These are phyloP conservation scores for Aspergillus sp. DNA, from an alignment of 2,329 filamentous ascomycete species.

Conservation along the genomic window DNA sequence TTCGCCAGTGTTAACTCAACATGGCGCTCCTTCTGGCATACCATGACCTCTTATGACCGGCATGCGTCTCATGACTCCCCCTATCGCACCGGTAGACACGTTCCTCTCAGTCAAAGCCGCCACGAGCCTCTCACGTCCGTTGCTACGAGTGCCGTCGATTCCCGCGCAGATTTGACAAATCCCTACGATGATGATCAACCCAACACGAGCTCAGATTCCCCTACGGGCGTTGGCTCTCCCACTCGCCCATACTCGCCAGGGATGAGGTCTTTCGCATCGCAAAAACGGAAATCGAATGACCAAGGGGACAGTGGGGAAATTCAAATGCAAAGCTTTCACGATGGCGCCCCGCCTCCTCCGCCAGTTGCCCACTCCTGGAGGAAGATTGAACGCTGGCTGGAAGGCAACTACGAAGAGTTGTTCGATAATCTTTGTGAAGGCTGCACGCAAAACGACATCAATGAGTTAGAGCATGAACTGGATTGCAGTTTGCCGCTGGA, in stretches of 20 bases:
- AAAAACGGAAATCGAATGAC: constrained; percentile 51
- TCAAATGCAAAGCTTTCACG: constrained; percentile 90
- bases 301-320: constrained; percentile 75
- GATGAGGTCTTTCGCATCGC: constrained; percentile 68
- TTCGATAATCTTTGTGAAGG: constrained; percentile 89
- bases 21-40: constrained; percentile 92
- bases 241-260: constrained; percentile 80
- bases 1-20: constrained; percentile 54
- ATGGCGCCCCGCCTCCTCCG: constrained; percentile 81
- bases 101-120: constrained; percentile 74
- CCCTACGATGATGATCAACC: constrained; percentile 67
- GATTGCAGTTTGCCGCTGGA: constrained; percentile 92
- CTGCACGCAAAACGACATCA: constrained; percentile 87
- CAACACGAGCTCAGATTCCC: constrained; percentile 42
- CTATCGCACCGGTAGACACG: constrained; percentile 81
- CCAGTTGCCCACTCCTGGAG: constrained; percentile 85
- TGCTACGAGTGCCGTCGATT: constrained; percentile 77
- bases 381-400: constrained; percentile 87
- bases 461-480: constrained; percentile 90
- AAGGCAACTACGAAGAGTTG: constrained; percentile 90
- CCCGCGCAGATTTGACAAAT: constrained; percentile 70
- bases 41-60: constrained; percentile 70
- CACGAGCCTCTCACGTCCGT: constrained; percentile 78
- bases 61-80: constrained; percentile 89
- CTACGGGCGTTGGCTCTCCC: constrained; percentile 48